Evolutionary conservation across 1,284 basidiomycete species (phyloP).

Genomic region (Ganoderma leucocontextum): DNA sequence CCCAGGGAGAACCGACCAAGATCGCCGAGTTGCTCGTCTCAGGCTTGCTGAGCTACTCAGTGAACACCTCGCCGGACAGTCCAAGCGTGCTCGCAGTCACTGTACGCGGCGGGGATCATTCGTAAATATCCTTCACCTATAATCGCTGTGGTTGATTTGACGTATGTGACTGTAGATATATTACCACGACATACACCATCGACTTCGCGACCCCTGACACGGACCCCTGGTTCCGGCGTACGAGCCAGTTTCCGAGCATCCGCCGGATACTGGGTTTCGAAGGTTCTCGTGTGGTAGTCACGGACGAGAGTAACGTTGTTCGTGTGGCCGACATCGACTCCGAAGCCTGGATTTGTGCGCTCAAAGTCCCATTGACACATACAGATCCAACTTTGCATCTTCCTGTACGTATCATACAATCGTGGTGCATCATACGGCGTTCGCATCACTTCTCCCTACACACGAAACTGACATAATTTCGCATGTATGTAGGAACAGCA

Average conservation of each 20-base stretch:
- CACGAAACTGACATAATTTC: not conserved
- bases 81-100: constrained; percentile 29
- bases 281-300: constrained; percentile 34
- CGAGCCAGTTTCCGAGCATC: constrained; percentile 33
- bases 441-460: not conserved
- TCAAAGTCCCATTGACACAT: constrained; percentile 34
- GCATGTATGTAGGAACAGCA: constrained; percentile 34
- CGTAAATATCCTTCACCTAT: not conserved
- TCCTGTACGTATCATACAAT: constrained; percentile 10
- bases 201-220: constrained; percentile 22
- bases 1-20: constrained; percentile 3
- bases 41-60: constrained; percentile 27
- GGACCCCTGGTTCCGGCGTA: constrained; percentile 21
- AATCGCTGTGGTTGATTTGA: not conserved
- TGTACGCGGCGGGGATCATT: constrained; percentile 5
- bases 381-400: constrained; percentile 35
- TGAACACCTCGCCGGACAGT: constrained; percentile 31
- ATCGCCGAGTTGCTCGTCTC: constrained; percentile 31
- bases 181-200: constrained; percentile 32
- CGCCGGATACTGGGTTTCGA: constrained; percentile 33
- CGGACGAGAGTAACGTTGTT: constrained; percentile 32
- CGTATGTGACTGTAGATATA: constrained; percentile 10
- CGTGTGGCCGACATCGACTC: constrained; percentile 34
- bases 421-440: no score
- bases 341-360: constrained; percentile 26